Base-by-base conservation (phyloP, 192 early-diverging fungal species). In the Coemansia sp. region DNA sequence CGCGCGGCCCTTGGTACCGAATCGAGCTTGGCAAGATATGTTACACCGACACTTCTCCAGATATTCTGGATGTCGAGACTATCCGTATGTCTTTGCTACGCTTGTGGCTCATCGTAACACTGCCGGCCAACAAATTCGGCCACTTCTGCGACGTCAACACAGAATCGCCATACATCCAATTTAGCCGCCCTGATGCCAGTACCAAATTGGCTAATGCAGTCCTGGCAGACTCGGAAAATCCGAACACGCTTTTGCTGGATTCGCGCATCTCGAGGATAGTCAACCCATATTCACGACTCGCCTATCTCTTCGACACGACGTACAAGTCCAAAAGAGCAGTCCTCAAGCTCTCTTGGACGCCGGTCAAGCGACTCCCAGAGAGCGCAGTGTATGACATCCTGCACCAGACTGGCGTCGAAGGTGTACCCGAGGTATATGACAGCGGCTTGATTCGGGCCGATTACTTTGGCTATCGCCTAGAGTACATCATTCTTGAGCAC, bases 401-500 rank as follows among this genome's bases (percentile, higher is more conserved):
- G 20, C 42, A 64, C 13, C 13, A n/a, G 16, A 25, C 33, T 26
- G 13, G 23, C 1, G 25, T 64, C 4, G 18, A 28, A 8, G 10
- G 52, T 31, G 25, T 37, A 4, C 62, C 62, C 4, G 16, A 8
- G 33, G n/a, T 67, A 3, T 28, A 45, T n/a, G 55, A 59, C 48
- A n/a, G n/a, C 26, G 65, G 65, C 4, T 35, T 51, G 6, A 26
- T 58, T 16, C 18, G 9, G 2, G 29, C 7, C 3, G 45, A 59
- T 21, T 43, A 30, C 5, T 67, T 34, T 51, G 39, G 56, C 4
- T 60, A 67, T 20, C 65, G 58, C 33, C n/a, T 67, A 20, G 57
- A 67, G 8, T 59, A 52, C 30, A 25, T 60, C 4, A 12, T 67
- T 4, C 51, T 67, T 0, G 56, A 30, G n/a, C 30, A 58, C 28